Percentiles rank a stretch among this genome's conserved stretches.
Evolutionary conservation across 768 basidiomycete species (phyloP).

Genomic region (Mycena epipterygia): DNA sequence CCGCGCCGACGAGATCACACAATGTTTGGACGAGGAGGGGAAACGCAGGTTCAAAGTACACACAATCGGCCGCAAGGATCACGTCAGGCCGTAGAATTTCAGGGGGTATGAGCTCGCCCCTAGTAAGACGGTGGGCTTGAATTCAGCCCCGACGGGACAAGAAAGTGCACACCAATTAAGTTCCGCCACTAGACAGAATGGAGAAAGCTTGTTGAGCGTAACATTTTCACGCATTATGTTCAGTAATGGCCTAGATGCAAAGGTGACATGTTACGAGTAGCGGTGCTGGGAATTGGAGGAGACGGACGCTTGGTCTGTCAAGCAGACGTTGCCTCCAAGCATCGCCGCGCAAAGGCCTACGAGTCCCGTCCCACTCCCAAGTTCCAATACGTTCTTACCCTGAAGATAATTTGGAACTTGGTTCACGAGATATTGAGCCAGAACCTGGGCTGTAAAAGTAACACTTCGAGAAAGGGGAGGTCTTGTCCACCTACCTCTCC

Average conservation of each 20-base stretch:
- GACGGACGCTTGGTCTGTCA: constrained; percentile 91
- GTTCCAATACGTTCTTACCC: constrained; percentile 77
- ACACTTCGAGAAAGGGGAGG: constrained; percentile 14
- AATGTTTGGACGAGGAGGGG: constrained; percentile 88
- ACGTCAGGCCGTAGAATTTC: constrained; percentile 68
- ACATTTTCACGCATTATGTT: constrained; percentile 86
- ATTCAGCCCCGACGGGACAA: constrained; percentile 9
- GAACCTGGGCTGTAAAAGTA: constrained; percentile 64
- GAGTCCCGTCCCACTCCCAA: constrained; percentile 93
- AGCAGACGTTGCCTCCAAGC: constrained; percentile 77
- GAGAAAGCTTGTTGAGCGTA: constrained; percentile 69
- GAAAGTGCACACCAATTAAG: constrained; percentile 79
- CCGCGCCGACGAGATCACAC: constrained; percentile 65
- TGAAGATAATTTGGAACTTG: constrained; percentile 63
- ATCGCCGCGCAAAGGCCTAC: constrained; percentile 88
- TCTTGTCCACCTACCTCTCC: constrained; percentile 84
- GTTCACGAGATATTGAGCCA: constrained; percentile 80
- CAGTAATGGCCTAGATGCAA: constrained; percentile 72
- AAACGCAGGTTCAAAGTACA: constrained; percentile 96
- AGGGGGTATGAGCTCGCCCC: constrained; percentile 74
- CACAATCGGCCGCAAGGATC: constrained; percentile 93
- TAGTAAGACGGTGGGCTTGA: constrained; percentile 43
- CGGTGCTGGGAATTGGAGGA: constrained; percentile 28
- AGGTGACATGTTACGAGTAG: constrained; percentile 15
- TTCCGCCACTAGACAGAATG: constrained; percentile 71